These are phyloP conservation scores for Paramecium caudatum DNA, from an alignment of 73 alveolate genomes.

Conservation along the genomic window DNA sequence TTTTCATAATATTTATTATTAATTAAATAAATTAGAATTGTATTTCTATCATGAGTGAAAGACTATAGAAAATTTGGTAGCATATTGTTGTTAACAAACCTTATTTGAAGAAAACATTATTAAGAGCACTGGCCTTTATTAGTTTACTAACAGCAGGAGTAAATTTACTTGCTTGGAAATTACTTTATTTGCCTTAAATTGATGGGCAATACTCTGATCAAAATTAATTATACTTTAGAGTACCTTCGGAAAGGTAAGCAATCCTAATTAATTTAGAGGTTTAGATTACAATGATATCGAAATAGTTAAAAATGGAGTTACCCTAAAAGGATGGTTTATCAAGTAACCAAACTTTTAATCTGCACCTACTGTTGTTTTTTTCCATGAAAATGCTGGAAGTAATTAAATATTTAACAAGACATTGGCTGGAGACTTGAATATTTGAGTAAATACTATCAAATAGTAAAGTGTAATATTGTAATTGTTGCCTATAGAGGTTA, in stretches of 20 bases:
- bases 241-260: background rate
- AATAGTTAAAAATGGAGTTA: background rate
- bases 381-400: conserved; percentile 78
- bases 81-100: too few relatives aligned
- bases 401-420: conserved; percentile 17
- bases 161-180: background rate
- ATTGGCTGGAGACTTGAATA: conserved; percentile 69
- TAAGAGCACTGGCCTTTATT: too few relatives aligned
- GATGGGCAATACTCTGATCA: background rate
- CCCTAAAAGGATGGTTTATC: conserved; percentile 70
- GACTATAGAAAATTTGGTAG: too few relatives aligned
- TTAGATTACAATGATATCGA: background rate
- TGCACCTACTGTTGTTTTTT: conserved; percentile 71
- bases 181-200: background rate
- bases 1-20: conserved; percentile 62
- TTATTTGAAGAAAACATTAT: too few relatives aligned
- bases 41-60: too few relatives aligned
- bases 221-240: background rate
- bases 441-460: conserved; percentile 27
- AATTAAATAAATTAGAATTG: too few relatives aligned
- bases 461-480: conserved; percentile 40
- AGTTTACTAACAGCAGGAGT: too few relatives aligned
- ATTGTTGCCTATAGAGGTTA: conserved; percentile 72
- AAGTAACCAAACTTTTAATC: conserved; percentile 26
- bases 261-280: background rate